These are phyloP conservation scores for Lactarius akahatsu DNA, from an alignment of 768 basidiomycete genomes.

Conservation along the genomic window DNA sequence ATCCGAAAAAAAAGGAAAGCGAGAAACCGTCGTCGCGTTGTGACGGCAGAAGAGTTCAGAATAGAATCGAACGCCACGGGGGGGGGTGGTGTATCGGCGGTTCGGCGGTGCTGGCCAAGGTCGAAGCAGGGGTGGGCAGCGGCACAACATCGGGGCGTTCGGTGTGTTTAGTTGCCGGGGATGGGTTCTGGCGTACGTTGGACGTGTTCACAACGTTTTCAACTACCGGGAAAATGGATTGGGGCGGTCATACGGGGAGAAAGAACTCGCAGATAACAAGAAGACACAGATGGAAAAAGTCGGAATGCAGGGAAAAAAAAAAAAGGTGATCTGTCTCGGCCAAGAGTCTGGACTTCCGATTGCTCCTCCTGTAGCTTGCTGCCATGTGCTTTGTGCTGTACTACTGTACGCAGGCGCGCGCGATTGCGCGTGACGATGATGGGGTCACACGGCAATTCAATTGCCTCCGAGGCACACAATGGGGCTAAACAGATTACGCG, in stretches of 20 bases:
- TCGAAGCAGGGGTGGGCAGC: neutral
- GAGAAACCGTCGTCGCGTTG: neutral
- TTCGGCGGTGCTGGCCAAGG: neutral
- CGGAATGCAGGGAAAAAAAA: neutral
- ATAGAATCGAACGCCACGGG: neutral
- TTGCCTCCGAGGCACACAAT: conserved; percentile 13
- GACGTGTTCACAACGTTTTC: no score
- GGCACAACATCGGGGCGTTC: neutral
- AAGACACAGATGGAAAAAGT: neutral
- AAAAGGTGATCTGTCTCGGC: neutral
- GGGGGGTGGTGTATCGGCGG: neutral
- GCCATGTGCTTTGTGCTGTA: neutral
- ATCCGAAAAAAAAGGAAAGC: neutral
- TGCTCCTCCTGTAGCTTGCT: neutral
- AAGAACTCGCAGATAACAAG: neutral
- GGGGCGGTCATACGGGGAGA: neutral
- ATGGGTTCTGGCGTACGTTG: neutral
- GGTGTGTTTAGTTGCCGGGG: conserved; percentile 11
- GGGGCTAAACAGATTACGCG: conserved; percentile 10
- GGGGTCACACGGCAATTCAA: conserved; percentile 8
- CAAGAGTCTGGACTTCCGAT: neutral
- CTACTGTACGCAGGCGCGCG: neutral
- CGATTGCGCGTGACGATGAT: neutral
- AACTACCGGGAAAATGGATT: neutral
- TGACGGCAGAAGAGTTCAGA: neutral